These are phyloP conservation scores for Anthracocystis setariae DNA, from an alignment of 1,284 basidiomycete genomes.

Conservation along the genomic window DNA sequence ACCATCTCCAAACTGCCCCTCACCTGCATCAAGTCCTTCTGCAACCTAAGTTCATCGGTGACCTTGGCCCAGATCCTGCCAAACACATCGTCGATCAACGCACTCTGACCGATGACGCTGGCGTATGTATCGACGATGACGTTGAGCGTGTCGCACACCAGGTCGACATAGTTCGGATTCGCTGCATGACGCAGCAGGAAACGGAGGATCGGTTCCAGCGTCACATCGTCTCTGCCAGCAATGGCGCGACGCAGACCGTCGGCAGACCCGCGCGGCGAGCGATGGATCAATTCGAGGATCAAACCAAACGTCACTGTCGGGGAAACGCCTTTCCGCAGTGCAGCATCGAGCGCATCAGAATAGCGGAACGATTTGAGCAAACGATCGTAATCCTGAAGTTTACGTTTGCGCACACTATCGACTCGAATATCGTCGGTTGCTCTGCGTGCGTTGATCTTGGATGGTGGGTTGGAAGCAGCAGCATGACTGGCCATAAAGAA, in stretches of 20 bases:
- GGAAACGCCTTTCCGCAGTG: conserved; percentile 56
- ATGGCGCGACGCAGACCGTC: conserved; percentile 89
- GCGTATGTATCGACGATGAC: conserved; percentile 92
- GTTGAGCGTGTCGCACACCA: conserved; percentile 83
- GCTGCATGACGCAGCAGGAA: conserved; percentile 85
- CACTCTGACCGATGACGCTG: conserved; percentile 89
- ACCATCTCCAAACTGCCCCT: conserved; percentile 94
- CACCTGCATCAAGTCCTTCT: conserved; percentile 83
- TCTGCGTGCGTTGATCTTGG: conserved; percentile 17
- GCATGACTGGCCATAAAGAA: conserved; percentile 72
- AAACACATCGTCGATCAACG: conserved; percentile 86
- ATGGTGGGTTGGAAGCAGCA: conserved; percentile 33
- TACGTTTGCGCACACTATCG: conserved; percentile 77
- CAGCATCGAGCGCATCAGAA: conserved; percentile 80
- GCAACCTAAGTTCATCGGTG: conserved; percentile 85
- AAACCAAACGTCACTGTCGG: conserved; percentile 81
- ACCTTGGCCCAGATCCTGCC: conserved; percentile 84
- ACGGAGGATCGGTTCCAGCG: conserved; percentile 87
- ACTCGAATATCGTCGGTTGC: conserved; percentile 69
- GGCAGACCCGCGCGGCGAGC: conserved; percentile 67
- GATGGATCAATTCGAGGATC: conserved; percentile 90
- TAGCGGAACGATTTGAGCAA: conserved; percentile 94
- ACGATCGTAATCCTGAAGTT: conserved; percentile 87
- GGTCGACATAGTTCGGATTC: conserved; percentile 88
- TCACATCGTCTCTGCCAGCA: conserved; percentile 89